Conservation (phyloP, 257 asterid species). For the Coffea eugenioides region DNA sequence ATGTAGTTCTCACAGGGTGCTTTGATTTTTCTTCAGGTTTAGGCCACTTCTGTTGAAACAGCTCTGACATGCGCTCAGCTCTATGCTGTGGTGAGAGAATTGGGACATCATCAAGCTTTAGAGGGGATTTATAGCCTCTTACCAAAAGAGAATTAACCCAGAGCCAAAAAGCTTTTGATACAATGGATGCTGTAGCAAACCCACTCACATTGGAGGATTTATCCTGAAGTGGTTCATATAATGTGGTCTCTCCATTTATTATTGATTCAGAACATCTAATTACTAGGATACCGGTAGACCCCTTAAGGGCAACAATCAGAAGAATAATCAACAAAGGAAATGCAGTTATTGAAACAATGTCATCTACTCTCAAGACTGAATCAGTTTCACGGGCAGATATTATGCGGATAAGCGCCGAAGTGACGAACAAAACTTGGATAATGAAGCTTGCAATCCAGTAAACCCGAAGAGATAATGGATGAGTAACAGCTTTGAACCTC, state of each 20-base stretch:
- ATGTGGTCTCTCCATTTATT: constrained; percentile 27
- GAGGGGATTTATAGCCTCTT: constrained; percentile 67
- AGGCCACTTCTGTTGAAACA: constrained; percentile 75
- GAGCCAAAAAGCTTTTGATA: constrained; percentile 73
- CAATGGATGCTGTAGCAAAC: constrained; percentile 69
- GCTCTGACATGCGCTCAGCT: constrained; percentile 62
- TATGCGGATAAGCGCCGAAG: constrained; percentile 44
- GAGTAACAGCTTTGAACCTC: constrained; percentile 53
- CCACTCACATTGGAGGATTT: constrained; percentile 48
- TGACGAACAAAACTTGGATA: constrained; percentile 46
- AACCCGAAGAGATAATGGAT: constrained; percentile 59
- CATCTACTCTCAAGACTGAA: constrained; percentile 46
- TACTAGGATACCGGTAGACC: constrained; percentile 57
- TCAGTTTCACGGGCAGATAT: constrained; percentile 37
- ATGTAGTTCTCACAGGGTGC: constrained; percentile 69
- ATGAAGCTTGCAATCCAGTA: constrained; percentile 60
- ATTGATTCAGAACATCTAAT: constrained; percentile 26
- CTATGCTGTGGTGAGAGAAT: constrained; percentile 67
- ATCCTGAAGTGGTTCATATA: constrained; percentile 38
- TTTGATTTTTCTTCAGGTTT: constrained; percentile 63
- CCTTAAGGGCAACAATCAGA: constrained; percentile 49
- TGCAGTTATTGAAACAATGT: constrained; percentile 40
- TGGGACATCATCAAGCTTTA: constrained; percentile 74
- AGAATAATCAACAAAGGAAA: constrained; percentile 50
- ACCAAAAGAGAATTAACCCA: constrained; percentile 84